Conservation (phyloP, 805 yeast genomes). For the Wickerhamiella spandovensis region DNA sequence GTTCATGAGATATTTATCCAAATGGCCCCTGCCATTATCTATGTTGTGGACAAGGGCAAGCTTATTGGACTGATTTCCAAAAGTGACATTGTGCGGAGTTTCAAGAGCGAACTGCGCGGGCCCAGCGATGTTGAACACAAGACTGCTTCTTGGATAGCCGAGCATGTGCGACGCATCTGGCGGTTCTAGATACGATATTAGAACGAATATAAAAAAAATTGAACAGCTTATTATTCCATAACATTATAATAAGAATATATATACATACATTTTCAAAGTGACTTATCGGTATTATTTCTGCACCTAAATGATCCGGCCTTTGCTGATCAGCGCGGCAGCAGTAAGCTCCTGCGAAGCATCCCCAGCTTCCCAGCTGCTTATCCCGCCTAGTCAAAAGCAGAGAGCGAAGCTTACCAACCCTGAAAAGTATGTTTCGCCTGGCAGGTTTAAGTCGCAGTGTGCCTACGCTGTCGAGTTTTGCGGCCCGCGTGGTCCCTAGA, state of each 20-base stretch:
- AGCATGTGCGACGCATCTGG: not conserved
- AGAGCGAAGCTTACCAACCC: not conserved
- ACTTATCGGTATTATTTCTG: no score
- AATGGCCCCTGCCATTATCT: conserved; percentile 65
- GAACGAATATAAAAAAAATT: not conserved
- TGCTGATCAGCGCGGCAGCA: not conserved
- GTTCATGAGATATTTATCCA: conserved; percentile 57
- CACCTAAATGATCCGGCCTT: no score
- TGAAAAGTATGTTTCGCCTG: not conserved
- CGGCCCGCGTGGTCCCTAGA: not conserved
- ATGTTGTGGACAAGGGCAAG: conserved; percentile 48
- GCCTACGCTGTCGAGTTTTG: not conserved
- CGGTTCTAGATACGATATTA: not conserved
- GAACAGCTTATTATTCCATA: no score
- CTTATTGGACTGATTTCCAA: conserved; percentile 66
- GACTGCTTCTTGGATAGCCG: not conserved
- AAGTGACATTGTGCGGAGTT: conserved; percentile 54
- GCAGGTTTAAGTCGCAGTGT: not conserved
- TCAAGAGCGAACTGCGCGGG: conserved; percentile 21
- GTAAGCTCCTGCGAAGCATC: no score
- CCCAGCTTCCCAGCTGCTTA: no score
- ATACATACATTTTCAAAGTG: no score
- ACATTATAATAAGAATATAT: no score
- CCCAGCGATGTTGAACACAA: not conserved
- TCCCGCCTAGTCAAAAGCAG: not conserved